Conservation (phyloP, 345 rosid species). For the Salix exigua region DNA sequence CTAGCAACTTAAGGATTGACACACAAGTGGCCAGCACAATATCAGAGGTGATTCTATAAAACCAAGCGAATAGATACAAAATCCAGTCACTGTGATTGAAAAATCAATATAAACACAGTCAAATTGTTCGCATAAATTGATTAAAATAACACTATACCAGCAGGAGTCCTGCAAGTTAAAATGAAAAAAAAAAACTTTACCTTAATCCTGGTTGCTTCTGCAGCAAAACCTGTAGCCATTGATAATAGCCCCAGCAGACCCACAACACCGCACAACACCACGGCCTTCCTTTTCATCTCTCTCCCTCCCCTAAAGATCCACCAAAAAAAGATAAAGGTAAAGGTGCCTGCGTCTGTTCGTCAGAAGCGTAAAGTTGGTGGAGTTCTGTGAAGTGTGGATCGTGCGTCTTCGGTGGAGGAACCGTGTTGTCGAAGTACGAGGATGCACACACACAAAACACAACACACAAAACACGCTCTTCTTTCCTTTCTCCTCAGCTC, state of each 20-base stretch:
- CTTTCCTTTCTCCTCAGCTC: no score
- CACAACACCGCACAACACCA: constrained; percentile 48
- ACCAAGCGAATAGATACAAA: not conserved
- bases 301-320: not conserved
- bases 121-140: no score
- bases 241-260: constrained; percentile 65
- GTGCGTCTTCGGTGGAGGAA: not conserved
- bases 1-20: not conserved
- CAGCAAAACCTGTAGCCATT: constrained; percentile 81
- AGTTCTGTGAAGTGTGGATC: not conserved
- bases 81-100: no score
- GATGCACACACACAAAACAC: not conserved
- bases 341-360: not conserved
- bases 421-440: not conserved
- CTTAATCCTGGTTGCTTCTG: constrained; percentile 88
- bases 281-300: constrained; percentile 56
- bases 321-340: not conserved
- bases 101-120: not conserved
- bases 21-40: not conserved
- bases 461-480: no score
- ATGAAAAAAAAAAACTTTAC: constrained; percentile 27
- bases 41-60: not conserved
- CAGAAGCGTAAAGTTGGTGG: constrained; percentile 16
- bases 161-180: not conserved
- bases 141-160: not conserved